These are phyloP conservation scores for Populus hybrid DNA, from an alignment of 441 rosid genomes.

Conservation along the genomic window DNA sequence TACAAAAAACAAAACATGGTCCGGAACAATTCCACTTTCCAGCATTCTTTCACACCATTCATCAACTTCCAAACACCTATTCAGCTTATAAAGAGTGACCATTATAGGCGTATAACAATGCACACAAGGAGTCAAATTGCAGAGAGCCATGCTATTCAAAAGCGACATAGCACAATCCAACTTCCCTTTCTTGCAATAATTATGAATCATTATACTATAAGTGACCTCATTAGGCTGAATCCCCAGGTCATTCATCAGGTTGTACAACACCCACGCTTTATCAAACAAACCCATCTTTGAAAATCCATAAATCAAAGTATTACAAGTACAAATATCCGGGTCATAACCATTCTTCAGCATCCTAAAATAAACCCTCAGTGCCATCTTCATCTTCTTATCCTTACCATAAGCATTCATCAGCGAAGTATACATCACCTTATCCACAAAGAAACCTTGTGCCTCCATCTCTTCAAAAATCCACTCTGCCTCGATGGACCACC, in stretches of 20 bases:
- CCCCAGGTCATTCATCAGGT: slow-evolving; percentile 40
- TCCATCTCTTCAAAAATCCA: slow-evolving; percentile 50
- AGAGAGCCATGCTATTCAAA: slow-evolving; percentile 31
- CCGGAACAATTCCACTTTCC: no score
- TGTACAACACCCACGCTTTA: slow-evolving; percentile 42
- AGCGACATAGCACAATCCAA: slow-evolving; percentile 47
- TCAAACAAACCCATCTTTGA: slow-evolving; percentile 44
- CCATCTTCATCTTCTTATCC: no score
- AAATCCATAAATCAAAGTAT: slow-evolving; percentile 56
- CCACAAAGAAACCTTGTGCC: slow-evolving; percentile 45
- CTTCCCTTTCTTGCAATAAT: slow-evolving; percentile 53
- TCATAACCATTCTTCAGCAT: background rate
- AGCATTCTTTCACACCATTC: slow-evolving; percentile 47
- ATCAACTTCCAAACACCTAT: slow-evolving; percentile 37
- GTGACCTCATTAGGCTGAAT: slow-evolving; percentile 40
- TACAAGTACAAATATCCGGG: slow-evolving; percentile 37
- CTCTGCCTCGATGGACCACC: slow-evolving; percentile 48
- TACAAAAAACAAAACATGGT: slow-evolving; percentile 50
- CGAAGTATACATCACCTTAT: slow-evolving; percentile 40
- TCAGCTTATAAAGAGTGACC: slow-evolving; percentile 43
- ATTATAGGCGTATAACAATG: slow-evolving; percentile 57
- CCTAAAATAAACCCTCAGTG: no score
- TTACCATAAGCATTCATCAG: no score
- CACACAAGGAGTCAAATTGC: slow-evolving; percentile 36
- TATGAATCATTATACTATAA: slow-evolving; percentile 47